Conservation (phyloP, 495 filamentous ascomycete genomes). For the Amorphotheca resinae region DNA sequence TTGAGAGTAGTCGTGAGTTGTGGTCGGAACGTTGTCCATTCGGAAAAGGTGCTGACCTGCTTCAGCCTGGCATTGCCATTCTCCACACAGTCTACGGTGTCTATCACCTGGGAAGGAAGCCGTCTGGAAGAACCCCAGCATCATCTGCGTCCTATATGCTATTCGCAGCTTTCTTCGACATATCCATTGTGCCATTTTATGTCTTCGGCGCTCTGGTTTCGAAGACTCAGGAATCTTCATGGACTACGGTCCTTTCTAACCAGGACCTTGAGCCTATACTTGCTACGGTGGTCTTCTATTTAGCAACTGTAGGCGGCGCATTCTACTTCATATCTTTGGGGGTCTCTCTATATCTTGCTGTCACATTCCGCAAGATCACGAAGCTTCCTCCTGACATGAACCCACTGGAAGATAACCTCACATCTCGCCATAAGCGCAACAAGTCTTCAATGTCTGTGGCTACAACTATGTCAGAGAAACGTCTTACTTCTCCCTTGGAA, state of each 20-base stretch:
- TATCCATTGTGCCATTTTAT: slow-evolving; percentile 63
- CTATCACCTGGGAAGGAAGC: slow-evolving; percentile 58
- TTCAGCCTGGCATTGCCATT: slow-evolving; percentile 53
- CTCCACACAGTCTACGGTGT: slow-evolving; percentile 61
- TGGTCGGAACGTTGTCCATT: background rate
- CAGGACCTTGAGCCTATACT: slow-evolving; percentile 38
- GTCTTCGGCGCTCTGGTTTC: slow-evolving; percentile 53
- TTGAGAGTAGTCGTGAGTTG: slow-evolving; percentile 60
- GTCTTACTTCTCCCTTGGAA: slow-evolving; percentile 33
- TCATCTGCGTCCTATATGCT: slow-evolving; percentile 77
- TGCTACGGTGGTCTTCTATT: slow-evolving; percentile 49
- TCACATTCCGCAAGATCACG: slow-evolving; percentile 70
- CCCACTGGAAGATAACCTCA: slow-evolving; percentile 75
- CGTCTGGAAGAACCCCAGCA: slow-evolving; percentile 53
- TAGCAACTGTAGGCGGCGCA: slow-evolving; percentile 44
- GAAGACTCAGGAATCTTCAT: slow-evolving; percentile 36
- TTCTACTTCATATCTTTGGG: slow-evolving; percentile 58
- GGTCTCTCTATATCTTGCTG: slow-evolving; percentile 55
- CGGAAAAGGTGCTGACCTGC: slow-evolving; percentile 1
- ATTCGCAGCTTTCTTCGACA: slow-evolving; percentile 62
- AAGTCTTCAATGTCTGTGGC: slow-evolving; percentile 53
- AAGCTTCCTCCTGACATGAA: slow-evolving; percentile 84
- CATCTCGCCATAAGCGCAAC: slow-evolving; percentile 54
- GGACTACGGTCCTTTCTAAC: slow-evolving; percentile 47
- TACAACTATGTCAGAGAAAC: slow-evolving; percentile 34